phyloP scores from a whole-genome alignment of 768 basidiomycete genomes.

The Leccinellum luteum region DNA sequence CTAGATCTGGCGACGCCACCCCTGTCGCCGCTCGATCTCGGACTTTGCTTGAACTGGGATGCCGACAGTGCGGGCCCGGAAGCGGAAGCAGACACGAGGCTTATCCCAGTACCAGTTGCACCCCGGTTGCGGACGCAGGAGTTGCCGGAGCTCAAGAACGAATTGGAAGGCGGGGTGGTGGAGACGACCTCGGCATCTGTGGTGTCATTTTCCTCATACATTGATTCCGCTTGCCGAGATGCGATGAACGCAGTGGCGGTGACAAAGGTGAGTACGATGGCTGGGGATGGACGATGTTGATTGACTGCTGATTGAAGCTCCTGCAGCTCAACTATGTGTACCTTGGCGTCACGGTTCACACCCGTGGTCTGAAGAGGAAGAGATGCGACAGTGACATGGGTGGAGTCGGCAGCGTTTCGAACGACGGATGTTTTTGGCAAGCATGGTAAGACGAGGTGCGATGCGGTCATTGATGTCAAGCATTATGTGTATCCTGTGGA shows the following conservation, averaged over 20 bases:
- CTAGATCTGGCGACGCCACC: background rate
- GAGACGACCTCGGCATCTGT: background rate
- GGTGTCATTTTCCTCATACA: background rate
- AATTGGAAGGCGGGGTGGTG: background rate
- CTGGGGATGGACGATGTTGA: background rate
- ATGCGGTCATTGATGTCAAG: background rate
- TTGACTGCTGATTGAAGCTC: background rate
- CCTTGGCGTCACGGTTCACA: constrained; percentile 7
- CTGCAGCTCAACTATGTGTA: background rate
- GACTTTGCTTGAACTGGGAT: background rate
- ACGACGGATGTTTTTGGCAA: background rate
- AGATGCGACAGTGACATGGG: constrained; percentile 8
- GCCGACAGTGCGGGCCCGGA: constrained; percentile 1
- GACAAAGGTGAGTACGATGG: constrained; percentile 11
- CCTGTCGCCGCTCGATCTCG: constrained; percentile 8
- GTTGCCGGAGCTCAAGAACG: constrained; percentile 17
- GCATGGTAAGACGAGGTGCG: background rate
- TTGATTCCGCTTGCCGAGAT: background rate
- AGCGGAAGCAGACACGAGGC: background rate
- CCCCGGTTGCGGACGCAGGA: constrained; percentile 18
- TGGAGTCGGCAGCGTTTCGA: background rate
- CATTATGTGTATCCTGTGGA: background rate
- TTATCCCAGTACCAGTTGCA: constrained; percentile 19
- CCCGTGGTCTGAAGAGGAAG: constrained; percentile 18
- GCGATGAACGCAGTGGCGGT: background rate